Evolutionary conservation across 2,329 filamentous ascomycete genomes (phyloP).

Genomic region (Cladosporium sp.): DNA sequence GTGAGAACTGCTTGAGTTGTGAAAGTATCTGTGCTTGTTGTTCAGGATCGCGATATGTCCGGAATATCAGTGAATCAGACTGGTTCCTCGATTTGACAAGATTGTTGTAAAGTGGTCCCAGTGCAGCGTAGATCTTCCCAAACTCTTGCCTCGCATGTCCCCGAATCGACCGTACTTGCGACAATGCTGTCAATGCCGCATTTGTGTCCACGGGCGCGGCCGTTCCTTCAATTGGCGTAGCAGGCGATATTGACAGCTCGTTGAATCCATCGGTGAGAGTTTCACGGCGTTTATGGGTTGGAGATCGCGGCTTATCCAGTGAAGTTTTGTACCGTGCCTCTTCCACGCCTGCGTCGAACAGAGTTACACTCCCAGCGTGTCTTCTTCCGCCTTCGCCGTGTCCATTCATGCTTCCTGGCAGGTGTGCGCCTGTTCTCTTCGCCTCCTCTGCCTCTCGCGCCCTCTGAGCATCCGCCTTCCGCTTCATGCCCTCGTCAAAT

Average conservation of each 20-base stretch:
- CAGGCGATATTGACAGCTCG: slow-evolving; percentile 60
- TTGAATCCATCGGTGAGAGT: slow-evolving; percentile 73
- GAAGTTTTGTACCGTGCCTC: slow-evolving; percentile 45
- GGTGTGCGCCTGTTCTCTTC: slow-evolving; percentile 35
- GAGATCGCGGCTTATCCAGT: slow-evolving; percentile 34
- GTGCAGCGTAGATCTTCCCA: slow-evolving; percentile 81
- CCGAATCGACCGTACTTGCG: slow-evolving; percentile 72
- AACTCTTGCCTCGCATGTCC: slow-evolving; percentile 88
- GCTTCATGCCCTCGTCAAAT: slow-evolving; percentile 68
- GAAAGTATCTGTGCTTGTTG: slow-evolving; percentile 86
- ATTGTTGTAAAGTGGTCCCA: slow-evolving; percentile 87
- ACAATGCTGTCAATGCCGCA: slow-evolving; percentile 68
- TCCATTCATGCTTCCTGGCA: slow-evolving; percentile 39
- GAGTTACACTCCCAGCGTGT: slow-evolving; percentile 53
- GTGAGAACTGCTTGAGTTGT: slow-evolving; percentile 75
- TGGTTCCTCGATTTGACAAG: slow-evolving; percentile 70
- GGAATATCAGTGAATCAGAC: slow-evolving; percentile 80
- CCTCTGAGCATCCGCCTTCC: slow-evolving; percentile 58
- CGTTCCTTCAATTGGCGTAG: slow-evolving; percentile 10
- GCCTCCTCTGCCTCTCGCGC: slow-evolving; percentile 44
- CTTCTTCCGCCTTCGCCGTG: slow-evolving; percentile 32
- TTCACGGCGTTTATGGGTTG: slow-evolving; percentile 28
- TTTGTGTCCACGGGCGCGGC: slow-evolving; percentile 57
- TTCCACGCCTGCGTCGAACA: slow-evolving; percentile 71
- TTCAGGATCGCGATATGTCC: slow-evolving; percentile 82